phyloP scores from a whole-genome alignment of 441 rosid species.

The Hura crepitans region DNA sequence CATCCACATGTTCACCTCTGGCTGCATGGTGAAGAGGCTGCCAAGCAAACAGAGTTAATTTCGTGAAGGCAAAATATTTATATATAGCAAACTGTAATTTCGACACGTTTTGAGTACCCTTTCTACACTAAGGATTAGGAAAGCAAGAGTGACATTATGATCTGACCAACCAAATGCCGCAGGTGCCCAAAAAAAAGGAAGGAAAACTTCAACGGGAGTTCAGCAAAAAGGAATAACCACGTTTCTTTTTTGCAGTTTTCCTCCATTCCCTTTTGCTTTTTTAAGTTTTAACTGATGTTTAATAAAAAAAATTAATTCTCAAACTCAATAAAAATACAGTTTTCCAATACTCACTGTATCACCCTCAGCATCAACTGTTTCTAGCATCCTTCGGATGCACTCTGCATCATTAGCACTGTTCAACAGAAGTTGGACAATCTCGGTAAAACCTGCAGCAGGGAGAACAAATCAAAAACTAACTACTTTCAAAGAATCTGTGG shows the following conservation, averaged over 20 bases:
- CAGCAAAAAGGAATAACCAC: not conserved
- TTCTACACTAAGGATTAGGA: not conserved
- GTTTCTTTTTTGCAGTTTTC: not conserved
- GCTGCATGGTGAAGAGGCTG: constrained; percentile 97
- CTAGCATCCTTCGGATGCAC: constrained; percentile 60
- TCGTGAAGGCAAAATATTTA: not conserved
- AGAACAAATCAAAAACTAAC: not conserved
- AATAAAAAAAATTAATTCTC: constrained; percentile 1
- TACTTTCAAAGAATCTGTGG: not conserved
- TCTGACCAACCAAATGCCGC: not conserved
- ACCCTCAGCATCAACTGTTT: constrained; percentile 65
- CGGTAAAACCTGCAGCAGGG: constrained; percentile 51
- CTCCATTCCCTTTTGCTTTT: not conserved
- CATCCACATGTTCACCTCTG: constrained; percentile 73
- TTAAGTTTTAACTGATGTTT: not conserved
- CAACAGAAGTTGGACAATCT: constrained; percentile 61
- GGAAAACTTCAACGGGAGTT: not conserved
- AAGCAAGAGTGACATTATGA: not conserved
- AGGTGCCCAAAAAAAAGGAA: not conserved
- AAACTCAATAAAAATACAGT: constrained; percentile 15
- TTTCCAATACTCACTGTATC: constrained; percentile 60
- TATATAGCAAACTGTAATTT: not conserved
- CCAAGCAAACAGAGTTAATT: constrained; percentile 16
- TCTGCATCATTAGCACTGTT: constrained; percentile 44
- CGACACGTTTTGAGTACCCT: not conserved